Conservation (phyloP, 768 basidiomycete genomes). For the Cyathus striatus region DNA sequence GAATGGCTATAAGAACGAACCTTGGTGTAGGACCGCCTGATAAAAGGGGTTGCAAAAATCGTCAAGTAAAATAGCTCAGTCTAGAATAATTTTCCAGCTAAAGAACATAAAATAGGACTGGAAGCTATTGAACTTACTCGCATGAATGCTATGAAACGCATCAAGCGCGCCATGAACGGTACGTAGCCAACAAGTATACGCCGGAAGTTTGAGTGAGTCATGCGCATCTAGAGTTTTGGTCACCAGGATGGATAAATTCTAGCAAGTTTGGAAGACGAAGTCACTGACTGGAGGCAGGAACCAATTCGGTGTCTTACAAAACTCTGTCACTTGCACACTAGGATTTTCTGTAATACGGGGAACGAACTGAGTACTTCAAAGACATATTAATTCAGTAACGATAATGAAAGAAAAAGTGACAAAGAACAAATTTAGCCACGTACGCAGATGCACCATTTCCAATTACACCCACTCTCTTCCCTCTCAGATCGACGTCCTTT, state of each 20-base stretch:
- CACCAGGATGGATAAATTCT: neutral
- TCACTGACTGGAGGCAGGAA: constrained; percentile 36
- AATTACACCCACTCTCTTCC: constrained; percentile 50
- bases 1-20: too few relatives aligned
- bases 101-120: too few relatives aligned
- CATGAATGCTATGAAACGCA: constrained; percentile 9
- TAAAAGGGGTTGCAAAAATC: too few relatives aligned
- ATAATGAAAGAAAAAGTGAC: neutral
- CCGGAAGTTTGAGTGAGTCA: constrained; percentile 10
- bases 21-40: too few relatives aligned
- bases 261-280: neutral
- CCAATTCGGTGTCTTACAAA: constrained; percentile 48
- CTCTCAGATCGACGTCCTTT: constrained; percentile 17
- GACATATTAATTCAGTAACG: constrained; percentile 13
- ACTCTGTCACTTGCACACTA: constrained; percentile 37
- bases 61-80: too few relatives aligned
- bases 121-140: constrained; percentile 11
- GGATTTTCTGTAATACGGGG: constrained; percentile 37
- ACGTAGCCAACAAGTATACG: constrained; percentile 9
- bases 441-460: constrained; percentile 56
- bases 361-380: constrained; percentile 45
- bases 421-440: constrained; percentile 22
- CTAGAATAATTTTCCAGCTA: too few relatives aligned
- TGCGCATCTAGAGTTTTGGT: constrained; percentile 7
- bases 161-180: constrained; percentile 7